Evolutionary conservation across 768 basidiomycete genomes (phyloP).

Genomic region (Rhodotorula kratochvilovae): DNA sequence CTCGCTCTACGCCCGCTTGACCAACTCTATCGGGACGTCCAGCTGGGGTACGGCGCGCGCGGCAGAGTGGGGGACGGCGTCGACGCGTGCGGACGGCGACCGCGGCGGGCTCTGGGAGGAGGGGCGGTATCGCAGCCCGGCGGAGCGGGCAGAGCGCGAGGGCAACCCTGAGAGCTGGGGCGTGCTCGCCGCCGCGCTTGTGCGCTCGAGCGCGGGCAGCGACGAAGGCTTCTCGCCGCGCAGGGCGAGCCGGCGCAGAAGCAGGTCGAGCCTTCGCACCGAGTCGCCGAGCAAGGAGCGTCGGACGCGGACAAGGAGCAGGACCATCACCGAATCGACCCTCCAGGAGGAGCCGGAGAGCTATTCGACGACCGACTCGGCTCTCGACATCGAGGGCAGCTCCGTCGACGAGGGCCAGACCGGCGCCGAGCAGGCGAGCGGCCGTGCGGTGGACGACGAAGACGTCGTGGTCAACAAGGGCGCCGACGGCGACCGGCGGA

Average conservation of each 20-base stretch:
- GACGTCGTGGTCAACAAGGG: background rate
- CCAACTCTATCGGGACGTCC: background rate
- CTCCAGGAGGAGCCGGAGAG: conserved; percentile 28
- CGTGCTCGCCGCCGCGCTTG: conserved; percentile 1
- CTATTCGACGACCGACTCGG: conserved; percentile 2
- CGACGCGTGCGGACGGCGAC: background rate
- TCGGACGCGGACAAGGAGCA: background rate
- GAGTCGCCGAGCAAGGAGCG: background rate
- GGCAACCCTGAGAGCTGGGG: conserved; percentile 20
- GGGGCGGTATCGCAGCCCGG: background rate
- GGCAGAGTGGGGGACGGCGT: background rate
- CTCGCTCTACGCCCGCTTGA: background rate
- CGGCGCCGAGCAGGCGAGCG: too few species aligned
- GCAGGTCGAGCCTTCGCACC: background rate
- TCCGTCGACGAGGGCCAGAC: background rate
- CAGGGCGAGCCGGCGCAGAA: background rate
- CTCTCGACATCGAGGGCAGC: background rate
- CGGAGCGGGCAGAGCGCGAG: conserved; percentile 1
- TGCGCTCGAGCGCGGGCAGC: background rate
- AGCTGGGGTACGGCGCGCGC: background rate
- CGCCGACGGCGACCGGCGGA: background rate
- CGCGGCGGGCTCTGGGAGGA: background rate
- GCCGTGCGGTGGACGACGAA: background rate
- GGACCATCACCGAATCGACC: background rate
- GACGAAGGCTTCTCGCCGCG: too few species aligned